phyloP scores from a whole-genome alignment of 1,139 yeast species.

The Debaryomyces singareniensis region DNA sequence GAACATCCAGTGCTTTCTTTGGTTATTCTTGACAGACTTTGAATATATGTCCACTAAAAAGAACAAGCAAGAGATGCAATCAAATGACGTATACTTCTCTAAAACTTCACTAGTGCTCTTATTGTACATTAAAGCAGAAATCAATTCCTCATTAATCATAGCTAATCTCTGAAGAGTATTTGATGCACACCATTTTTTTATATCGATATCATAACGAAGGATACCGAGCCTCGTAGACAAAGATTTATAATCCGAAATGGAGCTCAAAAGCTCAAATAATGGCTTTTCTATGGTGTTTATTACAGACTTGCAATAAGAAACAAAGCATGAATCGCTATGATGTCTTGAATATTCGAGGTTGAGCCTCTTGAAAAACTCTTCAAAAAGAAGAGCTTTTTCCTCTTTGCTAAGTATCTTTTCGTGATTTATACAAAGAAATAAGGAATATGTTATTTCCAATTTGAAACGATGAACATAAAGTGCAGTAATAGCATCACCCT shows the following conservation, averaged over 20 bases:
- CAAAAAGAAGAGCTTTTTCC: constrained; percentile 14
- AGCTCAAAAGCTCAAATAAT: constrained; percentile 12
- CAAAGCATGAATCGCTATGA: constrained; percentile 17
- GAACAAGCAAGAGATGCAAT: constrained; percentile 19
- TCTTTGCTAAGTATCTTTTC: constrained; percentile 8
- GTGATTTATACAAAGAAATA: constrained; percentile 16
- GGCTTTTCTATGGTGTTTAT: constrained; percentile 19
- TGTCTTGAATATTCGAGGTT: constrained; percentile 23
- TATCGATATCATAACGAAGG: constrained; percentile 18
- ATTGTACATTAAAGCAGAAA: constrained; percentile 16
- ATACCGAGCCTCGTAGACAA: constrained; percentile 28
- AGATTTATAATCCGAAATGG: constrained; percentile 12
- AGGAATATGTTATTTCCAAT: constrained; percentile 13
- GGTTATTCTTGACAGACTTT: constrained; percentile 15
- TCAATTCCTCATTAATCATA: constrained; percentile 23
- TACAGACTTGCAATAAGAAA: constrained; percentile 24
- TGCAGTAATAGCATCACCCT: constrained; percentile 14
- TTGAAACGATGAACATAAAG: constrained; percentile 16
- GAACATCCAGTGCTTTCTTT: constrained; percentile 24
- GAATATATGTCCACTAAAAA: constrained; percentile 26
- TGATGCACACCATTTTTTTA: constrained; percentile 19
- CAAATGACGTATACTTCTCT: constrained; percentile 18
- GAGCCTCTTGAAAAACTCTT: constrained; percentile 19
- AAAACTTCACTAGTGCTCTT: constrained; percentile 14
- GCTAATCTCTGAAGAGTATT: constrained; percentile 19